Conservation (phyloP, 2,329 filamentous ascomycete species). For the Cryphonectria naterciae region DNA sequence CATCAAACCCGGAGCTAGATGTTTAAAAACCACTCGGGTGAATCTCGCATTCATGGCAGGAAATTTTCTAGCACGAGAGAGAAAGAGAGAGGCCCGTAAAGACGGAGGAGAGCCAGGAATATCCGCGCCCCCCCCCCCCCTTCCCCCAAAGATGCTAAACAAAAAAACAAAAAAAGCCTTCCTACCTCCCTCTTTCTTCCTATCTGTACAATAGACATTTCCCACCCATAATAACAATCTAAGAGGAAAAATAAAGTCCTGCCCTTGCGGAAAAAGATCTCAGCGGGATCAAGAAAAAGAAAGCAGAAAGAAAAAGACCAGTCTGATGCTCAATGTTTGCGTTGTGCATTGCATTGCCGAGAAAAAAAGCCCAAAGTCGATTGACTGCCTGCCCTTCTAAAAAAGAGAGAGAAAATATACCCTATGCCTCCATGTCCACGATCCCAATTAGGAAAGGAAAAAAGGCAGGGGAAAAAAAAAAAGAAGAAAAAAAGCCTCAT, state of each 20-base stretch:
- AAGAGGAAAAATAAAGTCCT: not conserved
- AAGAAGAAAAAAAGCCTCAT: not conserved
- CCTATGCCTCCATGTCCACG: not conserved
- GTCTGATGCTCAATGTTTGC: not conserved
- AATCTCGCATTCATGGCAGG: not conserved
- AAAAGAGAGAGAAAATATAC: not conserved
- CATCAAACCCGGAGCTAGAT: no score
- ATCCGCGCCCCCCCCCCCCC: no score
- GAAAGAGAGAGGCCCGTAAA: not conserved
- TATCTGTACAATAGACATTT: not conserved
- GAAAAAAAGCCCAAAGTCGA: not conserved
- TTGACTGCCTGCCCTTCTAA: conserved; percentile 11
- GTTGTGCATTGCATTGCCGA: not conserved
- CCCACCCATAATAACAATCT: not conserved
- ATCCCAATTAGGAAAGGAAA: not conserved
- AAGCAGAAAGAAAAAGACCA: not conserved
- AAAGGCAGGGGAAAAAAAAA: no score
- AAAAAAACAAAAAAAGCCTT: no score
- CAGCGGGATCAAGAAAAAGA: not conserved
- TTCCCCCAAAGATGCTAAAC: not conserved
- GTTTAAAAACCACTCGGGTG: no score
- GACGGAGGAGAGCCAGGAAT: not conserved
- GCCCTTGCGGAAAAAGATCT: not conserved
- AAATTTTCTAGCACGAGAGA: not conserved
- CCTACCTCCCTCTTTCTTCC: not conserved